Percentiles rank a stretch among this genome's conserved stretches.
These are phyloP conservation scores for Miscanthus lutarioriparius DNA, from an alignment of 176 grass and related monocot genomes.

Conservation along the genomic window DNA sequence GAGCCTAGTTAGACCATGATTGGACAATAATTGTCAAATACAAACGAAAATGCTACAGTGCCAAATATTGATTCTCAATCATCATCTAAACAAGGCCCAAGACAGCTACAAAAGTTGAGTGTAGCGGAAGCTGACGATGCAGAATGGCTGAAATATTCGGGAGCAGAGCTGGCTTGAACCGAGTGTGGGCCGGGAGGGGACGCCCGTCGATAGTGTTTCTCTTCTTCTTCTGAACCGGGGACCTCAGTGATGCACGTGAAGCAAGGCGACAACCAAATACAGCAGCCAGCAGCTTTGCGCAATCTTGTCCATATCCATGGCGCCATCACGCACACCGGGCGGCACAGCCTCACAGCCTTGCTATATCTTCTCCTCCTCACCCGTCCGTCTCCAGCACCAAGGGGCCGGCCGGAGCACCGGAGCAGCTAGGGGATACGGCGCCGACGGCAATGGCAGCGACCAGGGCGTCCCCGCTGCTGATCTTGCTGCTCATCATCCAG, in stretches of 20 bases:
- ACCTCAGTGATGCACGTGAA: slow-evolving; percentile 15
- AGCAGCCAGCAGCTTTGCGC: slow-evolving; percentile 1
- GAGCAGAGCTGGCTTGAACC: no score
- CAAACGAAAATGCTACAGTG: no score
- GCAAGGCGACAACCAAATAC: slow-evolving; percentile 9
- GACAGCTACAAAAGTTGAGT: neutral
- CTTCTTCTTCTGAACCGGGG: neutral
- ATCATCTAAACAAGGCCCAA: no score
- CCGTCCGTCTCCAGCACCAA: neutral
- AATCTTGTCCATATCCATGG: slow-evolving; percentile 3
- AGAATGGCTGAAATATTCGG: neutral
- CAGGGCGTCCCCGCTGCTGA: neutral
- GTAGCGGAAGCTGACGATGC: neutral
- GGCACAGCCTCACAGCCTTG: neutral
- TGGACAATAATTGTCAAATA: no score
- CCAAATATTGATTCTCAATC: no score
- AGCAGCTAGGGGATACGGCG: neutral
- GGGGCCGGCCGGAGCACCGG: neutral
- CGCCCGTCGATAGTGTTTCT: neutral
- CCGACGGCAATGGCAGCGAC: neutral
- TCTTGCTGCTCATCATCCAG: neutral
- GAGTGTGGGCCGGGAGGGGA: no score
- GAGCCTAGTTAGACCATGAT: no score
- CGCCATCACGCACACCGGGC: neutral
- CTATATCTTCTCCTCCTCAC: neutral